A percentile compares a stretch with the other conserved stretches of the same genome.
phyloP scores from a whole-genome alignment of 164 flowering plant genomes.

The Magnolia officinalis region DNA sequence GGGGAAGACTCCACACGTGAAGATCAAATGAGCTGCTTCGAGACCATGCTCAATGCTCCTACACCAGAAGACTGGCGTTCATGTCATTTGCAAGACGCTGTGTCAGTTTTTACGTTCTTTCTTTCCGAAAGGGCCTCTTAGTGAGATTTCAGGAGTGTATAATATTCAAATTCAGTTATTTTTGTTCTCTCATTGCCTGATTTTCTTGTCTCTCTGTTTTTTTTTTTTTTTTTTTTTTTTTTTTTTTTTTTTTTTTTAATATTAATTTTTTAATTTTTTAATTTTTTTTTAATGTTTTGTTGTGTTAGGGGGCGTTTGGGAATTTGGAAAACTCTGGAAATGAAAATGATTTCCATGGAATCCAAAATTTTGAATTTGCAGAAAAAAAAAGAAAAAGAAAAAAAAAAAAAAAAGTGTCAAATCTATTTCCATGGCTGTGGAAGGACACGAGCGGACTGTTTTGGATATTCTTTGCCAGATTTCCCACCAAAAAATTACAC shows the following conservation, averaged over 20 bases:
- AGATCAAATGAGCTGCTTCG: constrained; percentile 62
- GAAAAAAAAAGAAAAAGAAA: too few species aligned
- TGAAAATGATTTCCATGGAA: background rate
- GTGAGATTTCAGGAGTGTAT: background rate
- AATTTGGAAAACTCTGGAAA: background rate
- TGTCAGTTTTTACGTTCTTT: constrained; percentile 58
- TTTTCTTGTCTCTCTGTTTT: background rate
- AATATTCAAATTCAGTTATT: background rate
- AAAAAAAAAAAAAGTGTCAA: too few species aligned
- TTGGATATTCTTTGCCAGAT: too few species aligned
- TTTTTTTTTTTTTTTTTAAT: too few species aligned
- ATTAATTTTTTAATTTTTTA: too few species aligned
- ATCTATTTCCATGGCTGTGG: too few species aligned
- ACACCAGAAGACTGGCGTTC: constrained; percentile 74
- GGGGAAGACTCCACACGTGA: constrained; percentile 50
- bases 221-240: too few species aligned
- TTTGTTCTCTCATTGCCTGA: background rate
- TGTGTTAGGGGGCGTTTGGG: background rate
- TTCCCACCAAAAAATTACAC: too few species aligned
- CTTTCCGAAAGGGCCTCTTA: constrained; percentile 54
- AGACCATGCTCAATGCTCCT: constrained; percentile 59
- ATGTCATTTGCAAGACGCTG: constrained; percentile 80
- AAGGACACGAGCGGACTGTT: too few species aligned
- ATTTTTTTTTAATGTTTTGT: too few species aligned
- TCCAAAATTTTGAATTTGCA: background rate